These are phyloP conservation scores for Vigna reflexopilosa DNA, from an alignment of 306 rosid genomes.

Conservation along the genomic window DNA sequence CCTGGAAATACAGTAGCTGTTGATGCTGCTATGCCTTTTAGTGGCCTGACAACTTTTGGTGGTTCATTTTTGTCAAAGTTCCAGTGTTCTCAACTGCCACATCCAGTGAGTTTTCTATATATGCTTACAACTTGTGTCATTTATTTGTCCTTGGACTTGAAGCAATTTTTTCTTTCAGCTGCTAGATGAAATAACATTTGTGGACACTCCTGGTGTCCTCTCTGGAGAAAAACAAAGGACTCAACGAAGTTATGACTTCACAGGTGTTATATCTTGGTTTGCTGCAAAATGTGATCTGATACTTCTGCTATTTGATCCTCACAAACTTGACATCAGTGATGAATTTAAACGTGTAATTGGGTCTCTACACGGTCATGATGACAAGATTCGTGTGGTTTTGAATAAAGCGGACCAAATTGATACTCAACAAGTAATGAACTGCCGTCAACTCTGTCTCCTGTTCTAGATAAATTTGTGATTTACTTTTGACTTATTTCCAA, in stretches of 20 bases:
- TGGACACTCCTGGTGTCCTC: constrained; percentile 96
- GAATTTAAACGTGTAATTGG: constrained; percentile 89
- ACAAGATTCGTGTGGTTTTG: constrained; percentile 94
- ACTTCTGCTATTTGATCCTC: constrained; percentile 93
- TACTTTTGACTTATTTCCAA: constrained; percentile 4
- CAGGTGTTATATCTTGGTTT: constrained; percentile 97
- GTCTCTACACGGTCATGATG: constrained; percentile 84
- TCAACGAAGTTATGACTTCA: constrained; percentile 91
- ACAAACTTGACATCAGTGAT: constrained; percentile 92
- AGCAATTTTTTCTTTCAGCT: constrained; percentile 55
- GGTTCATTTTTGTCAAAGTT: constrained; percentile 92
- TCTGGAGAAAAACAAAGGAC: constrained; percentile 99
- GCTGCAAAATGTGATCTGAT: constrained; percentile 97
- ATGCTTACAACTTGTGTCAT: constrained; percentile 22
- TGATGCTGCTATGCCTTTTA: constrained; percentile 92
- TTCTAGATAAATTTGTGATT: constrained; percentile 5
- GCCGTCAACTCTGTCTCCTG: constrained; percentile 3
- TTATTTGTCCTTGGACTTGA: constrained; percentile 22
- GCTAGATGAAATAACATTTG: constrained; percentile 87
- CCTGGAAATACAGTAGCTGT: constrained; percentile 96
- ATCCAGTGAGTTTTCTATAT: constrained; percentile 72
- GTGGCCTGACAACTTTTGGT: constrained; percentile 81
- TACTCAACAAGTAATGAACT: constrained; percentile 80
- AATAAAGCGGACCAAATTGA: constrained; percentile 99
- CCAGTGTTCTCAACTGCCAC: constrained; percentile 96